Evolutionary conservation across 495 filamentous ascomycete genomes (phyloP).

Genomic region (Neurospora tetrasperma): DNA sequence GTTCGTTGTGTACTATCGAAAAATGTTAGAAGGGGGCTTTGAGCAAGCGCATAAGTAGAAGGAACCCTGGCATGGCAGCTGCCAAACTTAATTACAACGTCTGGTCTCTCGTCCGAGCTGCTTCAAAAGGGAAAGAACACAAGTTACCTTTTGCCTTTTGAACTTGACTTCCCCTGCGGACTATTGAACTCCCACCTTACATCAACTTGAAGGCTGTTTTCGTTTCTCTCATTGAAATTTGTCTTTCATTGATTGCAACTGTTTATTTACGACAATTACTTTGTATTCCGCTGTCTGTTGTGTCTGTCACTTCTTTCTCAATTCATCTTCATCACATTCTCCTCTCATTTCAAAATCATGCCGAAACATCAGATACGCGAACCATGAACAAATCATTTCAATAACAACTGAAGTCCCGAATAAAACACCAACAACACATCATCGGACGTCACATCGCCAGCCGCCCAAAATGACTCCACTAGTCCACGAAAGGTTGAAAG

Average conservation of each 20-base stretch:
- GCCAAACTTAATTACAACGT: background rate
- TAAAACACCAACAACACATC: slow-evolving; percentile 1
- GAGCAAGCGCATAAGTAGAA: background rate
- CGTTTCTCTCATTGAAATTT: background rate
- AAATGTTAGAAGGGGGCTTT: background rate
- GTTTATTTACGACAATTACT: background rate
- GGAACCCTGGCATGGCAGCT: background rate
- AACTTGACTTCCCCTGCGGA: background rate
- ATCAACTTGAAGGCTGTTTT: background rate
- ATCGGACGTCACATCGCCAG: background rate
- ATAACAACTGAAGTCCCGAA: background rate
- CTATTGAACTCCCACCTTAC: background rate
- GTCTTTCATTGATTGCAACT: background rate
- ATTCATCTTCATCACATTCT: background rate
- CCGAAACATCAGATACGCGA: background rate
- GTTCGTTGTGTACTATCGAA: background rate
- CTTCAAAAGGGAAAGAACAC: background rate
- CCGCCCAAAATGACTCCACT: background rate
- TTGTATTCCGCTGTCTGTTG: background rate
- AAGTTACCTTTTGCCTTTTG: background rate
- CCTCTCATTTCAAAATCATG: background rate
- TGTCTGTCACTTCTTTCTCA: background rate
- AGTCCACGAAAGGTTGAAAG: background rate
- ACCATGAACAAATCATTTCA: background rate
- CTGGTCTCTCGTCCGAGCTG: background rate